Percentiles rank a stretch among this genome's conserved stretches.
These are phyloP conservation scores for Sedum album DNA, from an alignment of 164 flowering plant genomes.

Conservation along the genomic window DNA sequence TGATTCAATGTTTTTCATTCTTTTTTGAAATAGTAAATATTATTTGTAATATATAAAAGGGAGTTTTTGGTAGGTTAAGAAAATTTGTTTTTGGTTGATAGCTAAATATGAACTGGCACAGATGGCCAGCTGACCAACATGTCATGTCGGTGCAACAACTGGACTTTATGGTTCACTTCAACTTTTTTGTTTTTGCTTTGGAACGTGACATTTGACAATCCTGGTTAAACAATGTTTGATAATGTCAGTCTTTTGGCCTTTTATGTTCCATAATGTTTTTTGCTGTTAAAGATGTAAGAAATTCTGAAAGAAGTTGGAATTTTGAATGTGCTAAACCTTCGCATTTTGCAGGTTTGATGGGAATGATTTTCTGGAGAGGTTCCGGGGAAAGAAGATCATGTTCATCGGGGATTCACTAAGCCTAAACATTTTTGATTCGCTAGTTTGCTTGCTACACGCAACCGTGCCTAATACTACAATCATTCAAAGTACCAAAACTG, in stretches of 20 bases:
- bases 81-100: background rate
- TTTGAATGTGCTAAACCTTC: background rate
- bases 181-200: background rate
- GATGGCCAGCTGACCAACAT: background rate
- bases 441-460: conserved; percentile 32
- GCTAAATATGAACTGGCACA: background rate
- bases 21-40: background rate
- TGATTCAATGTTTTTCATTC: background rate
- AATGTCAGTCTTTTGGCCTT: background rate
- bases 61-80: background rate
- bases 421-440: conserved; percentile 31
- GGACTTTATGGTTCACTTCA: background rate
- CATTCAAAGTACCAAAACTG: background rate
- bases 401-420: conserved; percentile 41
- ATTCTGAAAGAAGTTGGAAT: background rate
- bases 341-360: conserved; percentile 19
- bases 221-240: background rate
- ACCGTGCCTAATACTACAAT: conserved; percentile 20
- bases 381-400: conserved; percentile 33
- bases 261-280: too few relatives aligned
- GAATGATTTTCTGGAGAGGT: conserved; percentile 21
- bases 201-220: background rate
- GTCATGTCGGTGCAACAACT: background rate
- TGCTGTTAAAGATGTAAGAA: too few relatives aligned
- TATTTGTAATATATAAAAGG: background rate